Percentiles rank a stretch among this genome's conserved stretches.
Conservation (phyloP, 192 early-diverging fungal genomes). For the Backusella westeae region DNA sequence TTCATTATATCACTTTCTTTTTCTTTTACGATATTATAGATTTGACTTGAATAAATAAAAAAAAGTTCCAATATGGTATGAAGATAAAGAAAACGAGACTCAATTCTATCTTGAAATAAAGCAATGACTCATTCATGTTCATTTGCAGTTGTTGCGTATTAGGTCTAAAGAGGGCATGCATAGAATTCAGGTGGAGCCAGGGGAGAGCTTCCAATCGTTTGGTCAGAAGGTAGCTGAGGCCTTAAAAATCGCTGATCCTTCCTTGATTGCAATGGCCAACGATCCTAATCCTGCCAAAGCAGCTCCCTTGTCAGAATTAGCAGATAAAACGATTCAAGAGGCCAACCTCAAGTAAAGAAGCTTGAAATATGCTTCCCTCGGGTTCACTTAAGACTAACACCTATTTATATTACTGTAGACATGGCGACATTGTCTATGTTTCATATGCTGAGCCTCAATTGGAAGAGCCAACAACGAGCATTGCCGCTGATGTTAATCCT, state of each 20-base stretch:
- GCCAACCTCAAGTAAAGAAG: conserved; percentile 13
- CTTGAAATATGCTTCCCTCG: not conserved
- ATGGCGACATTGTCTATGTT: conserved; percentile 55
- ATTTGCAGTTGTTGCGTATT: conserved; percentile 60
- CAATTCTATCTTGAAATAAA: not conserved
- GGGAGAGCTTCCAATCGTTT: conserved; percentile 49
- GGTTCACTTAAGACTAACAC: not conserved
- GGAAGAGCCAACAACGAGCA: not conserved
- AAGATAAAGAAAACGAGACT: not conserved
- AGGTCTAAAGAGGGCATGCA: conserved; percentile 68
- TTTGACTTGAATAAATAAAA: not conserved
- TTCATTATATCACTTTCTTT: not conserved
- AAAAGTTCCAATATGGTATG: not conserved
- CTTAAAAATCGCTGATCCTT: not conserved
- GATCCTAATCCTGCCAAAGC: not conserved
- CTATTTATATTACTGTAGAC: conserved; percentile 29
- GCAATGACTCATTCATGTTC: not conserved
- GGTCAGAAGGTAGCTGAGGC: conserved; percentile 50
- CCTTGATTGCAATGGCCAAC: not conserved
- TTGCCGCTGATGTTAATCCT: conserved; percentile 11
- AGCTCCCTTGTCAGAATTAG: not conserved
- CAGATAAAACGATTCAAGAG: not conserved
- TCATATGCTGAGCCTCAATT: conserved; percentile 34
- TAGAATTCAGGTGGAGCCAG: conserved; percentile 59
- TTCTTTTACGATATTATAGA: not conserved